phyloP scores from a whole-genome alignment of 2,329 filamentous ascomycete species.

The Aspergillus calidoustus region DNA sequence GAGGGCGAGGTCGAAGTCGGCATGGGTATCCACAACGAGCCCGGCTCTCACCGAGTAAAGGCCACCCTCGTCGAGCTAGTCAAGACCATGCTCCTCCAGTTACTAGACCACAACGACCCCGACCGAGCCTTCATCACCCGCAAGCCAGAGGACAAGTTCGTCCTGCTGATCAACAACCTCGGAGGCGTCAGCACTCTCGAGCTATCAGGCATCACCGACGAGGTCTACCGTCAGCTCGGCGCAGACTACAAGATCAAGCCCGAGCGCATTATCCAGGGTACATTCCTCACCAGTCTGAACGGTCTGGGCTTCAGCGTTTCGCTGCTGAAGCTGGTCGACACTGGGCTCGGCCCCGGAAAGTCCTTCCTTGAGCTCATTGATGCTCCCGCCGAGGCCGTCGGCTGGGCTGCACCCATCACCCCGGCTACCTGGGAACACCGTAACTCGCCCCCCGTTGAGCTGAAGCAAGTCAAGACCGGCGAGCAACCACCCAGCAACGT shows the following conservation, averaged over 20 bases:
- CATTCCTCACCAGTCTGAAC: constrained; percentile 74
- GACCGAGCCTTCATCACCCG: constrained; percentile 67
- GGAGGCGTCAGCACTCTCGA: constrained; percentile 71
- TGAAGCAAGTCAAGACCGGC: constrained; percentile 46
- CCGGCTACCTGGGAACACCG: constrained; percentile 61
- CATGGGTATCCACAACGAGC: constrained; percentile 75
- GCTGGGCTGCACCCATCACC: constrained; percentile 66
- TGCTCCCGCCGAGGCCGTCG: constrained; percentile 68
- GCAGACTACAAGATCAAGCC: constrained; percentile 64
- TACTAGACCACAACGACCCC: constrained; percentile 65
- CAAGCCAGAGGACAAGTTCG: constrained; percentile 62
- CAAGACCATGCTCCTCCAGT: constrained; percentile 67
- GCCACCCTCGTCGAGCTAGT: constrained; percentile 56
- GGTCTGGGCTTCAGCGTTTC: constrained; percentile 73
- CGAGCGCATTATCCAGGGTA: constrained; percentile 65
- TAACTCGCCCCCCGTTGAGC: constrained; percentile 47
- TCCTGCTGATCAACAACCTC: constrained; percentile 71
- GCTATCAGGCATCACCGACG: constrained; percentile 68
- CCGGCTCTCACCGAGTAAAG: constrained; percentile 58
- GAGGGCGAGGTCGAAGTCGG: constrained; percentile 68
- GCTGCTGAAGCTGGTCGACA: constrained; percentile 65
- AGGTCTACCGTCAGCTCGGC: constrained; percentile 65
- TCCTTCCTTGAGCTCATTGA: constrained; percentile 70
- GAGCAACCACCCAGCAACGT: constrained; percentile 59
- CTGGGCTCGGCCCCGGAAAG: constrained; percentile 57